These are phyloP conservation scores for Sparassis latifolia DNA, from an alignment of 1,284 basidiomycete genomes.

Conservation along the genomic window DNA sequence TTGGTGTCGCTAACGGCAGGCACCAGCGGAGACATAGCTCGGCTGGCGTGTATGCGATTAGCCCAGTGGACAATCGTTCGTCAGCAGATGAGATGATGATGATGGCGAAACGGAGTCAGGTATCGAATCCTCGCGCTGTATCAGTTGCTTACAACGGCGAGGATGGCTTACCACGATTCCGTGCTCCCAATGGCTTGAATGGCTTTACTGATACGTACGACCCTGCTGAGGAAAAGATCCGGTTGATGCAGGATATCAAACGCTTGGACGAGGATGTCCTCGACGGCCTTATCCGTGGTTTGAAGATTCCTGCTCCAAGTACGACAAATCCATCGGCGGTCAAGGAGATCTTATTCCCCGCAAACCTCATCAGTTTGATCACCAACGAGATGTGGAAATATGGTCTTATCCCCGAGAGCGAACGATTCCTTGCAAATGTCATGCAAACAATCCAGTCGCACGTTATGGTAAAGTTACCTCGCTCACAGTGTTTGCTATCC, in stretches of 20 bases:
- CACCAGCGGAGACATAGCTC: conserved; percentile 84
- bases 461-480: conserved; percentile 80
- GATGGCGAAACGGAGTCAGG: conserved; percentile 68
- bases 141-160: conserved; percentile 87
- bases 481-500: conserved; percentile 4
- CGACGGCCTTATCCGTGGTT: conserved; percentile 82
- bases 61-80: conserved; percentile 54
- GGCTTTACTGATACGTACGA: conserved; percentile 61
- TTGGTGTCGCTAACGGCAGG: conserved; percentile 32
- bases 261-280: conserved; percentile 93
- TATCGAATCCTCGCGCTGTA: conserved; percentile 81
- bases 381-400: conserved; percentile 99
- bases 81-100: conserved; percentile 79
- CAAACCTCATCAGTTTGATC: conserved; percentile 96
- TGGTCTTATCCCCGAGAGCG: conserved; percentile 93
- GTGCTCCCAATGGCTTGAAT: conserved; percentile 59
- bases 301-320: conserved; percentile 92
- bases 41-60: conserved; percentile 69
- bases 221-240: conserved; percentile 91
- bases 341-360: conserved; percentile 98
- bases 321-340: conserved; percentile 88
- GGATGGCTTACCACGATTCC: conserved; percentile 62
- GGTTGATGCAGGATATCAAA: conserved; percentile 88
- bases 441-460: conserved; percentile 98
- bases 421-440: conserved; percentile 96